Base-by-base conservation (phyloP, 805 yeast genomes). In the Lachancea waltii region DNA sequence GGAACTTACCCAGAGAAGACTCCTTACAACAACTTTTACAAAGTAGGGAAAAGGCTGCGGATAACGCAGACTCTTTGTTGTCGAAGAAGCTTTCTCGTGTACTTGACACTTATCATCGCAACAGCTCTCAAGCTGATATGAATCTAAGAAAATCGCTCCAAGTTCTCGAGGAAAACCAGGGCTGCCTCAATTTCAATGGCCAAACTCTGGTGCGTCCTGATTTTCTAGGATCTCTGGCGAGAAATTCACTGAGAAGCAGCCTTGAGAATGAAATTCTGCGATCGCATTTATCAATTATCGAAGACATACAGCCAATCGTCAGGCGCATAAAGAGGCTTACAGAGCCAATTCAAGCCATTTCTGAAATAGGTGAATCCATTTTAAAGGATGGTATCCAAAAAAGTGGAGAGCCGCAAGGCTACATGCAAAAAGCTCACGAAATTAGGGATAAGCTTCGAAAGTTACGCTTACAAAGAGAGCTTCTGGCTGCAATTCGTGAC, bases 181-280 rank as follows among this genome's bases (percentile, higher is more conserved):
- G 39, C 4, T 32, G 30, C 13, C 30, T 56, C 14, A 28, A 37
- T 4, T 33, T 58, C 16, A 58, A 60, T 28, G 48, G 55, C 15
- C 63, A 62, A 30, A 65, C 70, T 25, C 57, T 80, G 47, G 64
- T 81, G 2, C 54, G 54, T 40, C 45, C 72, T 15, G 62, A 64
- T 22, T 48, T 77, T 19, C 53, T 69, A 10, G 90, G 90, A 0
- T 70, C 79, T 2, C 64, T 79, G 24, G 64, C 78, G 1, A 67
- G 94, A 46, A 72, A 80, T 50, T 68, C 73, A 26, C 62, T 83
- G 35, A 65, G 79, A 39, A 75, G 78, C 30, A 75, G 70, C 28
- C 64, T 82, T 15, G 89, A 82, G 49, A 63, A 64, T 20, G 84
- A 80, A 38, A 53, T 81, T 21, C 58, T 81, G 27, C 70, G 69